phyloP scores from a whole-genome alignment of 2,329 filamentous ascomycete species.

The Fusarium napiforme region DNA sequence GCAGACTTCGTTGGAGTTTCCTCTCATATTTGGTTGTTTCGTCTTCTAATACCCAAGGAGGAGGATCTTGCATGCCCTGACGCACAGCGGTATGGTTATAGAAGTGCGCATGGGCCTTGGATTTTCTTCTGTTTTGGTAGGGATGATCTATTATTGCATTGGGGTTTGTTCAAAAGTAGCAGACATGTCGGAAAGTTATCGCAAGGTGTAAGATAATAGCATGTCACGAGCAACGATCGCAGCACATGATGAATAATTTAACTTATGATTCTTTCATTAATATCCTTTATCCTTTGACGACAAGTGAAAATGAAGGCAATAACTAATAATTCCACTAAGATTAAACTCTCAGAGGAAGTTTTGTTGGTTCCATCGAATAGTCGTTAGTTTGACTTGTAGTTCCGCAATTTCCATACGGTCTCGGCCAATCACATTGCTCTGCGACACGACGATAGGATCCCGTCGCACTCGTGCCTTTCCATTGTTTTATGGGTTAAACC shows the following conservation, averaged over 20 bases:
- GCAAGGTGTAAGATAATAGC: constrained; percentile 30
- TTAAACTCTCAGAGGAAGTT: not conserved
- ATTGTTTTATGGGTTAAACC: constrained; percentile 32
- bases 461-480: constrained; percentile 41
- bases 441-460: constrained; percentile 40
- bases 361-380: constrained; percentile 1
- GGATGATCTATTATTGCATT: constrained; percentile 26
- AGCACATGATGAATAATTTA: constrained; percentile 21
- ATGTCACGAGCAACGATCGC: constrained; percentile 33
- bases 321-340: not conserved
- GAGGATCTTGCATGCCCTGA: constrained; percentile 42
- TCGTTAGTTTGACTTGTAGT: constrained; percentile 25
- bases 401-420: constrained; percentile 19
- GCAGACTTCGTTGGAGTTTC: constrained; percentile 35
- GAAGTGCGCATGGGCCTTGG: constrained; percentile 30
- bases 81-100: constrained; percentile 31
- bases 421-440: constrained; percentile 37
- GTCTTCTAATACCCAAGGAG: constrained; percentile 41
- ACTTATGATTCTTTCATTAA: not conserved
- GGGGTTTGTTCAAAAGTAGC: constrained; percentile 32
- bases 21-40: constrained; percentile 30
- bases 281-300: not conserved
- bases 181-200: constrained; percentile 20
- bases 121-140: constrained; percentile 19
- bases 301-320: not conserved